Evolutionary conservation across 1,284 basidiomycete species (phyloP).

Genomic region (Ceratobasidium sp.): DNA sequence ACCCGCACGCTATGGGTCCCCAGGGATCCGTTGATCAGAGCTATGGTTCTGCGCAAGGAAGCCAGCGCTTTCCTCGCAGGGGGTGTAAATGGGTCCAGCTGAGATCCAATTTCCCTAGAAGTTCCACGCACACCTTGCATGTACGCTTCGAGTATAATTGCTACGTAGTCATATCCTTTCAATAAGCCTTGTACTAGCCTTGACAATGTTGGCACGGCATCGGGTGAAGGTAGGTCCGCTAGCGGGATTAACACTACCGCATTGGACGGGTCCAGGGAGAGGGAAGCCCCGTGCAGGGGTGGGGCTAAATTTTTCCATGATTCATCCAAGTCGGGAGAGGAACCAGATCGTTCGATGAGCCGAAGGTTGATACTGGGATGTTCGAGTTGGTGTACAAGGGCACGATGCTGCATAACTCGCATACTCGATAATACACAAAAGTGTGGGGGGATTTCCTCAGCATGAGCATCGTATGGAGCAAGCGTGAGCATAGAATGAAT

Average conservation of each 20-base stretch:
- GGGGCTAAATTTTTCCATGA: conserved; percentile 12
- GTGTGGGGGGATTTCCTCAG: not conserved
- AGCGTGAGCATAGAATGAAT: conserved; percentile 5
- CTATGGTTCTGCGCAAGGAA: not conserved
- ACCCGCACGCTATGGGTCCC: not conserved
- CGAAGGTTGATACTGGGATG: conserved; percentile 1
- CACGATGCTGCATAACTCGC: conserved; percentile 24
- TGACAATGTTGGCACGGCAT: conserved; percentile 9
- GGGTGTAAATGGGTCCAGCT: conserved; percentile 19
- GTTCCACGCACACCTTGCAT: conserved; percentile 4
- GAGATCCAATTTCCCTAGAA: not conserved
- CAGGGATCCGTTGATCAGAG: not conserved
- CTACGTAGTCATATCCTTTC: conserved; percentile 10
- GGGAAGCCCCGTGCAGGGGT: conserved; percentile 19
- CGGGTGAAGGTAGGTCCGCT: conserved; percentile 10
- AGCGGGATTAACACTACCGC: conserved; percentile 19
- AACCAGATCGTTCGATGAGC: conserved; percentile 4
- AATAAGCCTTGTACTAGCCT: conserved; percentile 11
- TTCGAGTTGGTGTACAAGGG: conserved; percentile 14
- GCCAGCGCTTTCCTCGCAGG: not conserved
- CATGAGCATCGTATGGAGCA: not conserved
- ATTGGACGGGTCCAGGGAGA: conserved; percentile 6
- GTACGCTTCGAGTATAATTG: conserved; percentile 17
- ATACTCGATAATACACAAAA: conserved; percentile 11
- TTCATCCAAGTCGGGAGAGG: not conserved